These are phyloP conservation scores for Wickerhamiella azymoides DNA, from an alignment of 805 yeast genomes.

Conservation along the genomic window DNA sequence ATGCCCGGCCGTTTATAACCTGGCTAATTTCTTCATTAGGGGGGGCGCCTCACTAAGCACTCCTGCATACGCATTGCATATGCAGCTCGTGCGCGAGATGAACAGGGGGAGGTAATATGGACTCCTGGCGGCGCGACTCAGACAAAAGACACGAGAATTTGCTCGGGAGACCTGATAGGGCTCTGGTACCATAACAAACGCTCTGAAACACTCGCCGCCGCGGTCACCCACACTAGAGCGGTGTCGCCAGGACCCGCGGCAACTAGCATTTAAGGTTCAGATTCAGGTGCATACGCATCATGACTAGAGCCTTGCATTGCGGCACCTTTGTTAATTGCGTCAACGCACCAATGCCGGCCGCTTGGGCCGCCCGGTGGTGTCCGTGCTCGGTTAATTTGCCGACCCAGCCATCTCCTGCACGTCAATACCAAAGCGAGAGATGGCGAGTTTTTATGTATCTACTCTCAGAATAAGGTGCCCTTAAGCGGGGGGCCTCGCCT, in stretches of 20 bases:
- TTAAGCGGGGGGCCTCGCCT: neutral
- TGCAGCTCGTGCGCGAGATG: neutral
- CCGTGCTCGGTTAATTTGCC: neutral
- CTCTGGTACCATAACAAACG: neutral
- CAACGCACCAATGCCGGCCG: neutral
- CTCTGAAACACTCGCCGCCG: no score
- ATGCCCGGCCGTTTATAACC: conserved; percentile 3
- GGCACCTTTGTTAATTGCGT: neutral
- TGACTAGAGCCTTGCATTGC: neutral
- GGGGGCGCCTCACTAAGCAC: conserved; percentile 2
- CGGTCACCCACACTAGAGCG: neutral
- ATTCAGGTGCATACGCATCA: neutral
- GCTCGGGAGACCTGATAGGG: neutral
- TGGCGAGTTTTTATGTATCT: neutral
- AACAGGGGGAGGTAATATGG: neutral
- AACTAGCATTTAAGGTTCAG: neutral
- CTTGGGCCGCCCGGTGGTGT: neutral
- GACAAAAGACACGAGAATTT: no score
- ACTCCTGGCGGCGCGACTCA: no score
- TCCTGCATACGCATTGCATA: conserved; percentile 5
- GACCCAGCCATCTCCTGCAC: neutral
- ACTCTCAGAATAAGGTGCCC: neutral
- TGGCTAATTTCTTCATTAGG: neutral
- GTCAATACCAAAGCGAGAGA: neutral
- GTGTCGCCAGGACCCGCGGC: neutral